Evolutionary conservation across 2,329 filamentous ascomycete species (phyloP), one percentile per base, ranked within the genome.

Genomic region (Cercospora janseana): DNA sequence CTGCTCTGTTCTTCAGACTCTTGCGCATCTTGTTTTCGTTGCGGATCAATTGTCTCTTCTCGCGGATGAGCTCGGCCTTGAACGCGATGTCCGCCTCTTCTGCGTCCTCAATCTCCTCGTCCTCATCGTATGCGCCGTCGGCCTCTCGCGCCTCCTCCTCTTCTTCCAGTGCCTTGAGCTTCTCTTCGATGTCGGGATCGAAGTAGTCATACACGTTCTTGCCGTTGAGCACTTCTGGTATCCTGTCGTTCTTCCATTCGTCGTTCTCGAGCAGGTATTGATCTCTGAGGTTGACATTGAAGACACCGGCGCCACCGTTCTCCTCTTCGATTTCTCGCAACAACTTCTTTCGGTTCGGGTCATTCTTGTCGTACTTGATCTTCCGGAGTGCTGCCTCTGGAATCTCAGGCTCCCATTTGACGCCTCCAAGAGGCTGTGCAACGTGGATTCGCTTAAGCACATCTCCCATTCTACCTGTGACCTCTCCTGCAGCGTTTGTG

Each of bases 161-260:
- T 56, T 91, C 91, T 71, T 98, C 93, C 26, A 98, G 79, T 49
- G 89, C 89, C 44, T 86, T 85, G 42, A 98, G 81, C 76, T 95
- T 97, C 60, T 83, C 80, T 65, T 95, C 93, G 67, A 98, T 98
- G 49, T 98, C 94, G 1, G 92, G 91, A 65, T 97, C 93, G 66
- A 98, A 83, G 70, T 88, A 98, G 72, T 98, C 93, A 74, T 92
- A 93, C 51, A 98, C 88, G 70, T 98, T 98, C 79, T 92, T 91
- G 71, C 93, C 93, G 66, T 97, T 85, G 70, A 91, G 87, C 41
- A 96, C 79, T 72, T 98, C 93, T 24, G 93, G 93, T 48, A 97
- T 87, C 73, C 87, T 89, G 75, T 98, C 94, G 69, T 95, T 82
- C 71, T 95, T 95, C 93, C 93, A 97, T 51, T 93, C 89, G 32